Conservation (phyloP, 2,329 filamentous ascomycete genomes). For the Neurospora crassa region DNA sequence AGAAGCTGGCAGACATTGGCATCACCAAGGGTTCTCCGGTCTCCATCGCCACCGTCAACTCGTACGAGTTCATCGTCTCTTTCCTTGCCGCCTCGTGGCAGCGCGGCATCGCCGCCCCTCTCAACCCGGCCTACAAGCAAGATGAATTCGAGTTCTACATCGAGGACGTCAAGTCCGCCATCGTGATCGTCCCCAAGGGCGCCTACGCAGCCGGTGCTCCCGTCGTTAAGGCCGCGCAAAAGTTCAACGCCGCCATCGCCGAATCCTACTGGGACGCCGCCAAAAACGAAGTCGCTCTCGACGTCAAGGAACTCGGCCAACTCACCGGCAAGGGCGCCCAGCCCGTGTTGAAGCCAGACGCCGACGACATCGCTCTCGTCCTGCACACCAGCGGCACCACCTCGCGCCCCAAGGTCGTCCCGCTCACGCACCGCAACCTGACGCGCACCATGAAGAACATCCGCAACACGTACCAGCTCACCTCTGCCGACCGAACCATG, state of each 20-base stretch:
- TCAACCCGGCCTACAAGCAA: constrained; percentile 84
- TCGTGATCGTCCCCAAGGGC: constrained; percentile 67
- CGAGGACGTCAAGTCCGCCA: constrained; percentile 70
- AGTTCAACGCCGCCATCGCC: constrained; percentile 74
- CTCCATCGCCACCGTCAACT: constrained; percentile 76
- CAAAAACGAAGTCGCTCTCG: constrained; percentile 57
- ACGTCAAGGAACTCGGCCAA: constrained; percentile 68
- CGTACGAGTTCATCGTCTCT: constrained; percentile 78
- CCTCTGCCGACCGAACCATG: constrained; percentile 64
- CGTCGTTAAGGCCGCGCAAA: constrained; percentile 66
- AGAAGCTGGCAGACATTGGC: constrained; percentile 66
- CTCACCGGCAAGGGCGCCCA: constrained; percentile 36
- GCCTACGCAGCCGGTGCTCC: constrained; percentile 56
- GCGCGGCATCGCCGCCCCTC: constrained; percentile 71
- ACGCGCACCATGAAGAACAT: constrained; percentile 80
- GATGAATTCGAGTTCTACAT: constrained; percentile 90
- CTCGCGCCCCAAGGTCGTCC: constrained; percentile 75
- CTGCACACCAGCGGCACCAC: constrained; percentile 81
- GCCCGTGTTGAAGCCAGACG: constrained; percentile 40
- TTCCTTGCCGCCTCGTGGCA: constrained; percentile 84
- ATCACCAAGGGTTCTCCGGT: constrained; percentile 61
- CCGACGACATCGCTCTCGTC: constrained; percentile 74
- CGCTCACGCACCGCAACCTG: constrained; percentile 72
- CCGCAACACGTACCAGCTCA: constrained; percentile 65
- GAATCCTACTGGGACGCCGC: constrained; percentile 72